Conservation (phyloP, 1,284 basidiomycete genomes). For the Afroboletus lepidellus region DNA sequence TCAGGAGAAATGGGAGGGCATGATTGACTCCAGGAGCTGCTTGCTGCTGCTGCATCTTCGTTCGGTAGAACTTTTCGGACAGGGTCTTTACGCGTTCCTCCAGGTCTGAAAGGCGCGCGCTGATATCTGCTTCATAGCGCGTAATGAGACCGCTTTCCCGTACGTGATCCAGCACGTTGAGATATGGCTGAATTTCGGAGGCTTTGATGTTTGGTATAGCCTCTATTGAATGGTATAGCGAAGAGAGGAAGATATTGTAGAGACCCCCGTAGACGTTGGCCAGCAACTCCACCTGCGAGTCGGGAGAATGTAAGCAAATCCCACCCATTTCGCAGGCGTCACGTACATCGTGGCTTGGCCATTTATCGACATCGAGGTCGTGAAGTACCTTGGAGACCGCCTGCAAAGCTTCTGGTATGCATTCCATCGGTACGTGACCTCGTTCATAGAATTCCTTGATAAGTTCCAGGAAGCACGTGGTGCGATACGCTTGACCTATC, state of each 20-base stretch:
- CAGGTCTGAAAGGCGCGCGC: slow-evolving; percentile 65
- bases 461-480: slow-evolving; percentile 81
- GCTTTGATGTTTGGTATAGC: slow-evolving; percentile 68
- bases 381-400: slow-evolving; percentile 69
- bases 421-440: slow-evolving; percentile 91
- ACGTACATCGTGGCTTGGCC: slow-evolving; percentile 82
- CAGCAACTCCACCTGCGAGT: slow-evolving; percentile 60
- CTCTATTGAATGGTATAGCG: slow-evolving; percentile 84
- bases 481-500: slow-evolving; percentile 77
- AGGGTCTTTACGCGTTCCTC: slow-evolving; percentile 68
- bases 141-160: slow-evolving; percentile 66
- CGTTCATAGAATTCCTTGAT: slow-evolving; percentile 88
- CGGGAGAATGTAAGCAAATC: slow-evolving; percentile 12
- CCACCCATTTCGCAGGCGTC: not conserved
- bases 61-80: slow-evolving; percentile 68
- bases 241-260: slow-evolving; percentile 87
- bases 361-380: slow-evolving; percentile 71
- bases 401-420: slow-evolving; percentile 86
- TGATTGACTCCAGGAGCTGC: slow-evolving; percentile 70
- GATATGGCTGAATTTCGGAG: slow-evolving; percentile 61
- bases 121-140: slow-evolving; percentile 65
- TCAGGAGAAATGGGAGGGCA: slow-evolving; percentile 74
- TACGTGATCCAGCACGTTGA: slow-evolving; percentile 71
- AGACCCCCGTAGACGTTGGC: slow-evolving; percentile 65
- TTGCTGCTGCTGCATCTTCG: slow-evolving; percentile 68